A percentile compares a stretch with the other conserved stretches of the same genome.
Conservation (phyloP, 2,329 filamentous ascomycete genomes). For the Aspergillus hiratsukae region DNA sequence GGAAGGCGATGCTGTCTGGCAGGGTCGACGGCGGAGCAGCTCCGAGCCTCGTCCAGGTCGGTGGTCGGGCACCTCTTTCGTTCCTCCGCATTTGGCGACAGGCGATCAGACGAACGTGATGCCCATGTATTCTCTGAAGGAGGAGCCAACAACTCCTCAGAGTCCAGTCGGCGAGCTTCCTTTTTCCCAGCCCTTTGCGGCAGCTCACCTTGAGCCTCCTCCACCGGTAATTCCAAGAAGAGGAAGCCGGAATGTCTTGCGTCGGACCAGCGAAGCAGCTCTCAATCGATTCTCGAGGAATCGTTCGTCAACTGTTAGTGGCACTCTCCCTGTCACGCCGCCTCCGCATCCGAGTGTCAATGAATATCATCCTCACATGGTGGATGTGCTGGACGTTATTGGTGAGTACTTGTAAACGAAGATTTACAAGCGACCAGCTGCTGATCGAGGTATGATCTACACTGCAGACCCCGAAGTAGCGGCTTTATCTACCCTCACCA, state of each 20-base stretch:
- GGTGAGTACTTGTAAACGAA: constrained; percentile 45
- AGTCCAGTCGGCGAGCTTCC: constrained; percentile 8
- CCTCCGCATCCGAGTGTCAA: constrained; percentile 10
- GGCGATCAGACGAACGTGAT: constrained; percentile 10
- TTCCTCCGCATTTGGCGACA: constrained; percentile 18
- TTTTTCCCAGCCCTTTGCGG: constrained; percentile 5
- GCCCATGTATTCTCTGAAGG: constrained; percentile 30
- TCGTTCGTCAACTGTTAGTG: constrained; percentile 29
- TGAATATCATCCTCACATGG: constrained; percentile 60
- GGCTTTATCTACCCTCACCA: constrained; percentile 77
- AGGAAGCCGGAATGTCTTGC: constrained; percentile 20
- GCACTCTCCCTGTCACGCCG: constrained; percentile 10
- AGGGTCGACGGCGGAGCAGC: constrained; percentile 36
- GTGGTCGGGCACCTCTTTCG: constrained; percentile 23
- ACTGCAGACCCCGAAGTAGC: constrained; percentile 72
- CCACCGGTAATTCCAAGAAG: constrained; percentile 13
- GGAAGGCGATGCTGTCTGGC: constrained; percentile 25
- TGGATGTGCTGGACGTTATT: constrained; percentile 65
- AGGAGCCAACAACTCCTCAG: constrained; percentile 25
- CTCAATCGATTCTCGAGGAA: constrained; percentile 29
- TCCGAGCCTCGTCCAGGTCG: constrained; percentile 37
- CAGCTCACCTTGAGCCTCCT: constrained; percentile 12
- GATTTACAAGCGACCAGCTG: background rate
- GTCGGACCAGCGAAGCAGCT: constrained; percentile 30
- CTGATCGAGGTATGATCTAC: background rate